Evolutionary conservation across 2,329 filamentous ascomycete species (phyloP).

Genomic region (Aspergillus sp.): DNA sequence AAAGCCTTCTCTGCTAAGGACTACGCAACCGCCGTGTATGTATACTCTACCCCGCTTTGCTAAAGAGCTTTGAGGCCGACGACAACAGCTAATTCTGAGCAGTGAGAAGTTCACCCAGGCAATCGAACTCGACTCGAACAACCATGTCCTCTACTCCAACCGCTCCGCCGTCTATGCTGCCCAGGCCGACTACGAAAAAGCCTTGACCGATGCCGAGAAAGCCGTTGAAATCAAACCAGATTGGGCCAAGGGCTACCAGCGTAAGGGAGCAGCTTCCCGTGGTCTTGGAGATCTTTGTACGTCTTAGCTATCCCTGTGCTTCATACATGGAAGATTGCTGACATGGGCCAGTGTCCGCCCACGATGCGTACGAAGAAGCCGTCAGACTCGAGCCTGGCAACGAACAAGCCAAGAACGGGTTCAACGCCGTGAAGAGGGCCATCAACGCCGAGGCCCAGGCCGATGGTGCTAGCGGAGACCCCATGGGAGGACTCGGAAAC

Average conservation of each 20-base stretch:
- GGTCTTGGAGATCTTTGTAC: slow-evolving; percentile 76
- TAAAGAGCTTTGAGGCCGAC: background rate
- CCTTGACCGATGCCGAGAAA: slow-evolving; percentile 87
- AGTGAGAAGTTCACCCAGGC: slow-evolving; percentile 95
- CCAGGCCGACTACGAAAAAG: slow-evolving; percentile 81
- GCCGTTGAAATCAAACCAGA: slow-evolving; percentile 93
- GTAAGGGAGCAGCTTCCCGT: slow-evolving; percentile 88
- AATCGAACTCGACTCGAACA: slow-evolving; percentile 80
- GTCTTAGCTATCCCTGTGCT: slow-evolving; percentile 19
- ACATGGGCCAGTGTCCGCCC: slow-evolving; percentile 62
- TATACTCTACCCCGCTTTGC: slow-evolving; percentile 50
- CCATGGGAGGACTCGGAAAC: slow-evolving; percentile 73
- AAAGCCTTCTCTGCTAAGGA: slow-evolving; percentile 98
- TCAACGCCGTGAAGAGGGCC: slow-evolving; percentile 81
- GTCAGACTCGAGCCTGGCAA: slow-evolving; percentile 90
- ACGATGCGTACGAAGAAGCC: slow-evolving; percentile 91
- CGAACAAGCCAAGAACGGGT: slow-evolving; percentile 85
- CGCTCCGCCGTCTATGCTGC: slow-evolving; percentile 85
- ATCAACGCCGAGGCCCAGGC: slow-evolving; percentile 73
- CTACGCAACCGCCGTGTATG: slow-evolving; percentile 92
- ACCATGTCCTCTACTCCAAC: slow-evolving; percentile 98
- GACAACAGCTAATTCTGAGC: slow-evolving; percentile 11
- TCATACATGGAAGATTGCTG: background rate
- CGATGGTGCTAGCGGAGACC: slow-evolving; percentile 64
- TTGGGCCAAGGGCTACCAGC: slow-evolving; percentile 95